Percentiles rank a stretch among this genome's conserved stretches.
Conservation (phyloP, 345 rosid genomes). For the Sapria himalayana region DNA sequence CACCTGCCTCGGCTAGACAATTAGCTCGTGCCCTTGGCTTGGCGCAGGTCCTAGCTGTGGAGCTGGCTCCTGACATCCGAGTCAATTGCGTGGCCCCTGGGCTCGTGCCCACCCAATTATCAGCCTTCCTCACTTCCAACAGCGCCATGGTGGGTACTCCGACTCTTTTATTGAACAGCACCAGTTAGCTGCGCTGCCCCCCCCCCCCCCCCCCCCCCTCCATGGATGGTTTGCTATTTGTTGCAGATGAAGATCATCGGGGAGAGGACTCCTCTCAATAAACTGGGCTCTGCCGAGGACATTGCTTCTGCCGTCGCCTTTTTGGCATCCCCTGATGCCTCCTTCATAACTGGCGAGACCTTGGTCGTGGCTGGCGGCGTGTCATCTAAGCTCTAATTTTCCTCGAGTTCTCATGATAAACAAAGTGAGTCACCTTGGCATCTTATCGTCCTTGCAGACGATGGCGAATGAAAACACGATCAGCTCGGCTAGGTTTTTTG, state of each 20-base stretch:
- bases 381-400: conserved; percentile 51
- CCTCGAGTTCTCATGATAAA: too few relatives aligned
- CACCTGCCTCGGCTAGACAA: too few relatives aligned
- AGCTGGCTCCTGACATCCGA: conserved; percentile 68
- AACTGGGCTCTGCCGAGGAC: conserved; percentile 54
- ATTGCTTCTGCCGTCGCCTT: conserved; percentile 63
- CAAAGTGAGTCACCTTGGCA: too few relatives aligned
- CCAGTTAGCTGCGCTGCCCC: too few relatives aligned
- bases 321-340: conserved; percentile 64
- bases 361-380: conserved; percentile 65
- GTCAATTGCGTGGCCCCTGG: conserved; percentile 82
- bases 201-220: too few relatives aligned
- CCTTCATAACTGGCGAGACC: conserved; percentile 60
- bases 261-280: conserved; percentile 38
- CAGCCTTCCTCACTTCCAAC: conserved; percentile 28
- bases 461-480: too few relatives aligned
- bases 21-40: too few relatives aligned
- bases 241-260: conserved; percentile 28
- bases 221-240: background rate
- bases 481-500: too few relatives aligned
- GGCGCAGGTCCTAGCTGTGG: conserved; percentile 84
- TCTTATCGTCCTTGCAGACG: too few relatives aligned
- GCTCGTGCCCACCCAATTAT: conserved; percentile 71
- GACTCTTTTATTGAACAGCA: too few relatives aligned
- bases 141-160: conserved; percentile 32